These are phyloP conservation scores for Lentinula detonsa DNA, from an alignment of 768 basidiomycete genomes.

Conservation along the genomic window DNA sequence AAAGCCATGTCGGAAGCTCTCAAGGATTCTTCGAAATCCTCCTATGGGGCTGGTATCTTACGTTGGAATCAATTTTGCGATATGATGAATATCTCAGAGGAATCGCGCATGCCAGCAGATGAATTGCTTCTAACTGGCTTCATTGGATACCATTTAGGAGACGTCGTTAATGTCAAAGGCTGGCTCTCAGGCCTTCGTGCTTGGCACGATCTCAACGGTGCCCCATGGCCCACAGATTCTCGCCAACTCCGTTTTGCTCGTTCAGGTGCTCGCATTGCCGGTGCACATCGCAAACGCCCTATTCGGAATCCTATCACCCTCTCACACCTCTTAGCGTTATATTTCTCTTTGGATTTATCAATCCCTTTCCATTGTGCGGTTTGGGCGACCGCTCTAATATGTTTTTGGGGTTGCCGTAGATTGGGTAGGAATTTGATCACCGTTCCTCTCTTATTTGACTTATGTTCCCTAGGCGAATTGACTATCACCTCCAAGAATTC, in stretches of 20 bases:
- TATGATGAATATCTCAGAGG: constrained; percentile 22
- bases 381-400: constrained; percentile 23
- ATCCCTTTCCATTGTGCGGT: constrained; percentile 22
- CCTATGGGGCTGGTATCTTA: constrained; percentile 25
- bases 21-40: neutral
- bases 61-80: constrained; percentile 26
- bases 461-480: constrained; percentile 11
- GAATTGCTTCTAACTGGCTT: constrained; percentile 23
- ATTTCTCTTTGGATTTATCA: constrained; percentile 16
- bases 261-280: constrained; percentile 17
- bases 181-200: constrained; percentile 29
- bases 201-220: constrained; percentile 30
- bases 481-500: constrained; percentile 9
- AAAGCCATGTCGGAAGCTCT: neutral
- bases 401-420: constrained; percentile 27
- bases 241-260: constrained; percentile 8
- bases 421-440: neutral
- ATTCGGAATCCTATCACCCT: constrained; percentile 28
- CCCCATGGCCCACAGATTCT: constrained; percentile 28
- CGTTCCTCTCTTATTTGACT: too few species aligned
- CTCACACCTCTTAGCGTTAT: constrained; percentile 22
- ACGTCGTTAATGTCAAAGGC: constrained; percentile 14
- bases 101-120: constrained; percentile 20
- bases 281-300: constrained; percentile 7
- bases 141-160: constrained; percentile 12